These are phyloP conservation scores for Neofusicoccum cordaticola DNA, from an alignment of 2,329 filamentous ascomycete genomes.

Conservation along the genomic window DNA sequence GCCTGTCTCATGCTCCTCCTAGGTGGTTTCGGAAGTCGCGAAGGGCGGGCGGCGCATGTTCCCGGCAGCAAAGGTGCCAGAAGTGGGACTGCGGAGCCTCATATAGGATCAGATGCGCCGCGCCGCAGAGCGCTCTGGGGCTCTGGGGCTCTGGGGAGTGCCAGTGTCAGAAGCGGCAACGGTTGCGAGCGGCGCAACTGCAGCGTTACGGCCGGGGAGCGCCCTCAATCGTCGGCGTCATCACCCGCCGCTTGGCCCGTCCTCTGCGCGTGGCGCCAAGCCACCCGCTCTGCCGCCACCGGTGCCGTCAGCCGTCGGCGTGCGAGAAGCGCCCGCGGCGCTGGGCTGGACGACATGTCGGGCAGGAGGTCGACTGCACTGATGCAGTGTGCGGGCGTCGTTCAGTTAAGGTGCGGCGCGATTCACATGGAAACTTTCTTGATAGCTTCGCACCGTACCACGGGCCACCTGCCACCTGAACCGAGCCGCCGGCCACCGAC, in stretches of 20 bases:
- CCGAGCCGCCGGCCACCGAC: no score
- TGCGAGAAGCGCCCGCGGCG: no score
- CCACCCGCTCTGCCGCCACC: neutral
- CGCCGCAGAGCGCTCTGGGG: no score
- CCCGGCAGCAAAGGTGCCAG: neutral
- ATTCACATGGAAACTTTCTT: neutral
- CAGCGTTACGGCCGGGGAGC: neutral
- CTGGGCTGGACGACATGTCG: neutral
- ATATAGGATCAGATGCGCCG: neutral
- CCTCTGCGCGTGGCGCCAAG: constrained; percentile 6
- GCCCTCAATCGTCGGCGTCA: neutral
- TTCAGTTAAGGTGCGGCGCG: neutral
- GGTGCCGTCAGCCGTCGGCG: no score
- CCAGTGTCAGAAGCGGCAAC: neutral
- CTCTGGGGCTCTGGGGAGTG: neutral
- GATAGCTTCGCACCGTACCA: neutral
- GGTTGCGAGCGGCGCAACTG: neutral
- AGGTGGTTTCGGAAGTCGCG: neutral
- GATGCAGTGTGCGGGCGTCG: neutral
- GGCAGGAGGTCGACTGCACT: neutral
- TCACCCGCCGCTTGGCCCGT: constrained; percentile 1
- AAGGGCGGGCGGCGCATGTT: neutral
- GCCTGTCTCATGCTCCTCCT: neutral
- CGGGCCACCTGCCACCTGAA: no score
- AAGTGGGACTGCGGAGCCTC: neutral